A percentile compares a stretch with the other conserved stretches of the same genome.
These are phyloP conservation scores for Ceratocystis colombiana DNA, from an alignment of 2,329 filamentous ascomycete species.

Conservation along the genomic window DNA sequence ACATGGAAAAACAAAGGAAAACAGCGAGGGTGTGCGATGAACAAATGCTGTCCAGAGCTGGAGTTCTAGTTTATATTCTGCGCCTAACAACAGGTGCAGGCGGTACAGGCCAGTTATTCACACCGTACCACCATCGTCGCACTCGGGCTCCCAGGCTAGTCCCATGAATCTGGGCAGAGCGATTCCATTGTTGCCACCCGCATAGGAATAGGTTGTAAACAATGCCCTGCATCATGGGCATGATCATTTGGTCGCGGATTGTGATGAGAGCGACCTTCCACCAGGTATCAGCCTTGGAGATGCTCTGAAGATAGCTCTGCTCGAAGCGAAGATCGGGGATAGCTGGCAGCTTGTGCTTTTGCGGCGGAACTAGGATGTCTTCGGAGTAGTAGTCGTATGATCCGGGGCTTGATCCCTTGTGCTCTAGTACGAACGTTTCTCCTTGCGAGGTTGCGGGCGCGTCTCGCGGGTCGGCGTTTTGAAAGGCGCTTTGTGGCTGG, in stretches of 20 bases:
- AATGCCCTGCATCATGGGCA: slow-evolving; percentile 79
- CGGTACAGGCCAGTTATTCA: slow-evolving; percentile 80
- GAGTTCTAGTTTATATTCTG: slow-evolving; percentile 17
- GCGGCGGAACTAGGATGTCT: slow-evolving; percentile 50
- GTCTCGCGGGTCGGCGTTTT: slow-evolving; percentile 22
- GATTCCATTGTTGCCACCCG: slow-evolving; percentile 88
- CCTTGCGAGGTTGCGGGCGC: slow-evolving; percentile 23
- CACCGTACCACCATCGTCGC: slow-evolving; percentile 86
- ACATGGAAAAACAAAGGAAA: not conserved
- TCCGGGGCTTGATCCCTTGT: slow-evolving; percentile 29
- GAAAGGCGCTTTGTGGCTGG: slow-evolving; percentile 25
- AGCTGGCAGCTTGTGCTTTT: slow-evolving; percentile 43
- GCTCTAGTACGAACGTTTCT: slow-evolving; percentile 18
- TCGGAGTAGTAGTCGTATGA: slow-evolving; percentile 58
- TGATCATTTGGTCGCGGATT: slow-evolving; percentile 75
- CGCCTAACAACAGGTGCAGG: slow-evolving; percentile 25
- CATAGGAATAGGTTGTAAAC: slow-evolving; percentile 76
- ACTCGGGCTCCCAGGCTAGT: slow-evolving; percentile 64
- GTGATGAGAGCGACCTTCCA: slow-evolving; percentile 77
- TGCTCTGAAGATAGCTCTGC: slow-evolving; percentile 91
- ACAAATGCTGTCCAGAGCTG: not conserved
- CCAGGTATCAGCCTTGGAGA: slow-evolving; percentile 68
- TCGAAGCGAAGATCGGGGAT: slow-evolving; percentile 91
- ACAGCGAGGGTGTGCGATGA: not conserved
- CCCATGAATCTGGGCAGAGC: slow-evolving; percentile 64